Evolutionary conservation across 2,329 filamentous ascomycete genomes (phyloP).

Genomic region (Aspergillus jensenii): DNA sequence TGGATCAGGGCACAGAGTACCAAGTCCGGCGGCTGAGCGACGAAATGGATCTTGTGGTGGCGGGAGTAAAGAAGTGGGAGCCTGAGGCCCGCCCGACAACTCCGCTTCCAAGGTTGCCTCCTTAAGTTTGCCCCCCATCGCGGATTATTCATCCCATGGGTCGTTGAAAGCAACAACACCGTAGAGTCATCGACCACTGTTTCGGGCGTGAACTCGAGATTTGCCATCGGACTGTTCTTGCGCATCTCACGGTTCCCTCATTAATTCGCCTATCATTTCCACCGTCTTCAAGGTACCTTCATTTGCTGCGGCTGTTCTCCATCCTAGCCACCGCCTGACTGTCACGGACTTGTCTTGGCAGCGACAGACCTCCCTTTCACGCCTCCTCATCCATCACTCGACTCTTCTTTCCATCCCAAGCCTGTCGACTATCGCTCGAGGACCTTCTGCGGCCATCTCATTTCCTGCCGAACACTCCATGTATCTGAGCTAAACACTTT

Average conservation of each 20-base stretch:
- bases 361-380: constrained; percentile 19
- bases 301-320: not conserved
- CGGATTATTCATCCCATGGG: not conserved
- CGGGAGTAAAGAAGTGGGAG: not conserved
- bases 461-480: constrained; percentile 7
- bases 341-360: constrained; percentile 23
- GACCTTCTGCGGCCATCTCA: constrained; percentile 7
- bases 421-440: constrained; percentile 9
- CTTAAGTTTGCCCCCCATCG: not conserved
- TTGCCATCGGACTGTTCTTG: not conserved
- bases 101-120: not conserved
- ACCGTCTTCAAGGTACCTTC: not conserved
- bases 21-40: not conserved
- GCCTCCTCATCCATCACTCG: constrained; percentile 16
- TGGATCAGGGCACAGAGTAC: not conserved
- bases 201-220: not conserved
- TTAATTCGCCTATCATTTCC: not conserved
- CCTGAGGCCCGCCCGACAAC: not conserved
- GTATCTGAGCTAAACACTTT: constrained; percentile 14
- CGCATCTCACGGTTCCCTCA: not conserved
- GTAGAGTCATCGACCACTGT: not conserved
- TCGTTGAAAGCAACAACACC: not conserved
- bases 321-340: constrained; percentile 9
- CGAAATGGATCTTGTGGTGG: not conserved
- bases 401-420: constrained; percentile 6